Percentiles rank a stretch among this genome's conserved stretches.
Evolutionary conservation across 768 basidiomycete genomes (phyloP).

Genomic region (Suillus placidus): DNA sequence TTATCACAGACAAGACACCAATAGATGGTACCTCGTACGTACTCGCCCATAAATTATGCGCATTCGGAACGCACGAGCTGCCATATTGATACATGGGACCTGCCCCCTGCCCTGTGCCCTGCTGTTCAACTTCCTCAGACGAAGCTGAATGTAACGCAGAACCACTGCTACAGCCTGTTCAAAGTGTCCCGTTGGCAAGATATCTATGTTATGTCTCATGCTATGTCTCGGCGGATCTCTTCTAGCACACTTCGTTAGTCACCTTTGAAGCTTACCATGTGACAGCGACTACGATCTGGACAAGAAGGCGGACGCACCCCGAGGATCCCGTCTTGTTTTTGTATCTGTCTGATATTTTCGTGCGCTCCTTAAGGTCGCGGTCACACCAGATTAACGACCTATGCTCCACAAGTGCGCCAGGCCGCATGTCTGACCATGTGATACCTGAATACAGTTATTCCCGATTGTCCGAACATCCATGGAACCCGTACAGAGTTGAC

Average conservation of each 20-base stretch:
- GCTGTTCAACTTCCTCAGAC: neutral
- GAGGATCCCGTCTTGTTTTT: neutral
- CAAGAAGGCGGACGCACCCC: neutral
- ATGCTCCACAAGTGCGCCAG: neutral
- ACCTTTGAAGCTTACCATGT: neutral
- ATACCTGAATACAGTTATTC: neutral
- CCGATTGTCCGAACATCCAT: neutral
- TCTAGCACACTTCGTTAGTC: neutral
- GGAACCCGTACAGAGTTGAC: neutral
- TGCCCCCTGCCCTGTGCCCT: neutral
- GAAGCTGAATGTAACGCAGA: neutral
- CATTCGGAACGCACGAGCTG: neutral
- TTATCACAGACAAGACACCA: neutral
- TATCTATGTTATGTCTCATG: neutral
- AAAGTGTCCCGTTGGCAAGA: neutral
- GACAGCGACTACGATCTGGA: neutral
- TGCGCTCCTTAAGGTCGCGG: neutral
- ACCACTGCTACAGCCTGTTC: neutral
- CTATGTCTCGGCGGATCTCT: neutral
- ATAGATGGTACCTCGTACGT: neutral
- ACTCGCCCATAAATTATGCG: neutral
- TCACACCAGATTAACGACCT: neutral
- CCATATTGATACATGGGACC: neutral
- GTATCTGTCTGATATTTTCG: neutral
- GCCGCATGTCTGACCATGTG: neutral